Evolutionary conservation across 768 basidiomycete species (phyloP), one percentile per base, ranked within the genome.

Genomic region (Suillus occidentalis): DNA sequence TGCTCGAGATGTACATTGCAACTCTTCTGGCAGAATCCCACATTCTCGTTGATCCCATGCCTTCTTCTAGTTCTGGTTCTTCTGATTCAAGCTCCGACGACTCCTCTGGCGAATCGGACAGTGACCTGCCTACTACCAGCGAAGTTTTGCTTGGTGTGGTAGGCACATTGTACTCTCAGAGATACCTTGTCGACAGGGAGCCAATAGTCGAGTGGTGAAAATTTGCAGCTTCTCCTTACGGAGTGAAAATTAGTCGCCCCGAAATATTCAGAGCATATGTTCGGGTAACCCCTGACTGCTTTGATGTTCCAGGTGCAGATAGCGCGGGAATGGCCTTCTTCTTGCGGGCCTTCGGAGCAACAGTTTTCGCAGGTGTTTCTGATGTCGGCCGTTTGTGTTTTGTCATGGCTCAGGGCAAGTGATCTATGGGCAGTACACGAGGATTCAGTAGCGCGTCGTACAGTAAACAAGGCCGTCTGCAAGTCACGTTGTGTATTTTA

Each of bases 31-130:
- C 22, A 25, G 59, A 37, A 43, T 60, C 59, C 28, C 31, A 40
- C 9, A 10, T 25, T 40, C 16, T 31, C 5, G 2, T 20, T 22
- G 28, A 42, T 60, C 25, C 31, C 59, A 42, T 42, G 25, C 12
- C 36, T 39, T 31, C 40, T 12, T 60, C 59, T 42, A 60, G 37
- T 6, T 60, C 59, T 60, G 39, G 28, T 28, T 61, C 60, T 61
- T 42, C 37, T 28, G 36, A 22, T 59, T 39, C 20, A 39, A 43
- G 34, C 39, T 61, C 60, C 25, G 28, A 61, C 13, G 28, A 61
- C 37, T 60, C 50, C 6, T 47, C n/a, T 18, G 16, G 43, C 4
- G 20, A 53, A 28, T 53, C 52, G 4, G 28, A 34, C 8, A 3
- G 4, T 20, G 14, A 53, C 28, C 28, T 50, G 49, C 49, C 49